Evolutionary conservation across 495 filamentous ascomycete species (phyloP), one percentile per base, ranked within the genome.

Genomic region (Penicillium paxilli): DNA sequence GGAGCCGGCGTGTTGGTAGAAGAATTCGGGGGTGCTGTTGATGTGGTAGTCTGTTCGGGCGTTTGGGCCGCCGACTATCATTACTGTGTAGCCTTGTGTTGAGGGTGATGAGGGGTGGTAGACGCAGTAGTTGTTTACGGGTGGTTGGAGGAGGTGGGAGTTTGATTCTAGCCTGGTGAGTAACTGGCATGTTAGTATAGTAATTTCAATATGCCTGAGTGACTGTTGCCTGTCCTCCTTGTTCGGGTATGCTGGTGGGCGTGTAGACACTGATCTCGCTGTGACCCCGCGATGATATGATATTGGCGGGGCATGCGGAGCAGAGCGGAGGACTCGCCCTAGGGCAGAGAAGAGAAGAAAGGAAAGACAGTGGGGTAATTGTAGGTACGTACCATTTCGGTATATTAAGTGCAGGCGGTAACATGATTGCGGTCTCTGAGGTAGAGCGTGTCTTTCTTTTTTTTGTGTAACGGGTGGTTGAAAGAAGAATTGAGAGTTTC

Each of bases 11-110:
- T 96, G 89, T 68, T 97, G 93, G 80, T 95, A 98, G 82, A 98
- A 98, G 84, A 91, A 98, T 65, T 98, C 94, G 6, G 94, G 85
- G 0, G 94, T 98, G 47, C 85, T 76, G 77, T 98, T 98, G 78
- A 98, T 96, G 80, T 98, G 94, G 77, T 96, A 98, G 79, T 98
- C 95, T 46, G 92, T 96, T 56, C 94, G 86, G 14, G 90, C 90
- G 71, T 98, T 98, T 50, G 94, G 94, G 12, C 94, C 95, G 62
- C 94, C 94, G 51, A 98, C 92, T 57, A 98, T 92, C 91, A 79
- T 79, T 5, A 79, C 74, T 3, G 75, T 79, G 59, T 77, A 76
- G 30, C 75, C 75, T 45, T 74, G 56, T 32, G 74, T 77, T 2
- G 63, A 61, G 7, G 73, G 66, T 2, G 65, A 69, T 22, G 75